Evolutionary conservation across 2,329 filamentous ascomycete species (phyloP).

Genomic region (Alternaria sp.): DNA sequence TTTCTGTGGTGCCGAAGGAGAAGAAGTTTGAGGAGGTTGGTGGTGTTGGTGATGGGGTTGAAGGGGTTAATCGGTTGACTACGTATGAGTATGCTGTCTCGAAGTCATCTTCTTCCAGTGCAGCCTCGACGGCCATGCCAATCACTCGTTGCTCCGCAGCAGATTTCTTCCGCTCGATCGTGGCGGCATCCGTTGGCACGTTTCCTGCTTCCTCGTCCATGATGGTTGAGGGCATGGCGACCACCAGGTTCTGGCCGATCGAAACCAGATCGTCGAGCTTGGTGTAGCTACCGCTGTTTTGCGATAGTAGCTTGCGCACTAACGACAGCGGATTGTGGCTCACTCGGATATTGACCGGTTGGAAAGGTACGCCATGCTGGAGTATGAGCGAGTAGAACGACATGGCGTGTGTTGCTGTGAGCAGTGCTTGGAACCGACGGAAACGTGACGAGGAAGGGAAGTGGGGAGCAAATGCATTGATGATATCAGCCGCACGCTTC

Average conservation of each 20-base stretch:
- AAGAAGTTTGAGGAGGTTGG: constrained; percentile 31
- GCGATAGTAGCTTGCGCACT: constrained; percentile 74
- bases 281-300: constrained; percentile 76
- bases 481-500: constrained; percentile 69
- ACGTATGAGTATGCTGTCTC: constrained; percentile 88
- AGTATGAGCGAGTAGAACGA: constrained; percentile 79
- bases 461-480: constrained; percentile 67
- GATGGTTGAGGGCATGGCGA: constrained; percentile 41
- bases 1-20: constrained; percentile 34
- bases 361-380: constrained; percentile 80
- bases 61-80: constrained; percentile 67
- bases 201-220: constrained; percentile 60
- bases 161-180: constrained; percentile 41
- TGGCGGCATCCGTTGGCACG: constrained; percentile 18
- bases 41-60: constrained; percentile 27
- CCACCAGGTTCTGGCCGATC: constrained; percentile 70
- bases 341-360: constrained; percentile 77
- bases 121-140: constrained; percentile 80
- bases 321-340: constrained; percentile 77
- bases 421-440: constrained; percentile 66
- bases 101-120: constrained; percentile 78
- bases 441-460: constrained; percentile 61
- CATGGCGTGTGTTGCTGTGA: constrained; percentile 75
- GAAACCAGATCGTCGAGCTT: constrained; percentile 74
- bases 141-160: constrained; percentile 70